Percentiles rank a stretch among this genome's conserved stretches.
phyloP scores from a whole-genome alignment of 2,329 filamentous ascomycete genomes.

The Incumbomyces lentus region DNA sequence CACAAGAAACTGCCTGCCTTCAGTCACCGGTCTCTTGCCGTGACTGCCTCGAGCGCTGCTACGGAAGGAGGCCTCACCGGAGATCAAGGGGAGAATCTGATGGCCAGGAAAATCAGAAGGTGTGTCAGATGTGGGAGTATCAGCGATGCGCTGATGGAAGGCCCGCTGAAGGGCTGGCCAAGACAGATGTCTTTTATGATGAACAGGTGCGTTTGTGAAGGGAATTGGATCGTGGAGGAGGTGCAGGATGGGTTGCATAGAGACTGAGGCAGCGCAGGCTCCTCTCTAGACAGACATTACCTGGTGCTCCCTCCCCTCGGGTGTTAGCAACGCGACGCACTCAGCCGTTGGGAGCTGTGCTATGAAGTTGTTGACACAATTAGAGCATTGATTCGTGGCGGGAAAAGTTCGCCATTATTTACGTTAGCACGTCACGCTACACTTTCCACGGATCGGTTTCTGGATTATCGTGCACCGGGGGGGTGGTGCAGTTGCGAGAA shows the following conservation, averaged over 20 bases:
- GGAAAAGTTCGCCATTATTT: too few relatives aligned
- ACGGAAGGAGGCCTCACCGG: neutral
- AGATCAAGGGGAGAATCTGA: neutral
- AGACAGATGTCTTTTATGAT: conserved; percentile 13
- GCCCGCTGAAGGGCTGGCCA: conserved; percentile 12
- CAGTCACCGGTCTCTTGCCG: neutral
- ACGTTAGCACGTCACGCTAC: too few relatives aligned
- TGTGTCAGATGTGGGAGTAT: conserved; percentile 20
- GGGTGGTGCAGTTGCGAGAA: too few relatives aligned
- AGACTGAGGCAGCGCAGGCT: neutral
- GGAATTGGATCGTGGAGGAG: conserved; percentile 15
- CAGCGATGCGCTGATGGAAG: conserved; percentile 17
- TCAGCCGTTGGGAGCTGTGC: too few relatives aligned
- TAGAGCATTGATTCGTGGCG: too few relatives aligned
- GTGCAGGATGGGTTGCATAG: conserved; percentile 9
- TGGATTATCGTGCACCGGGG: too few relatives aligned
- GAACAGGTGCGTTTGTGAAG: conserved; percentile 21
- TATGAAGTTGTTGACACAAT: too few relatives aligned
- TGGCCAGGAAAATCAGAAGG: conserved; percentile 9
- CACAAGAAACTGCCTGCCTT: conserved; percentile 13
- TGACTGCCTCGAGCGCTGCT: neutral
- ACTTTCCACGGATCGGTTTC: too few relatives aligned
- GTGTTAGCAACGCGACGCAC: too few relatives aligned
- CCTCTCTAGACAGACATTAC: too few relatives aligned
- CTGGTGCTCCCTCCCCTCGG: too few relatives aligned